Conservation (phyloP, 2,329 filamentous ascomycete genomes). For the Ceratocystis alfenasii region DNA sequence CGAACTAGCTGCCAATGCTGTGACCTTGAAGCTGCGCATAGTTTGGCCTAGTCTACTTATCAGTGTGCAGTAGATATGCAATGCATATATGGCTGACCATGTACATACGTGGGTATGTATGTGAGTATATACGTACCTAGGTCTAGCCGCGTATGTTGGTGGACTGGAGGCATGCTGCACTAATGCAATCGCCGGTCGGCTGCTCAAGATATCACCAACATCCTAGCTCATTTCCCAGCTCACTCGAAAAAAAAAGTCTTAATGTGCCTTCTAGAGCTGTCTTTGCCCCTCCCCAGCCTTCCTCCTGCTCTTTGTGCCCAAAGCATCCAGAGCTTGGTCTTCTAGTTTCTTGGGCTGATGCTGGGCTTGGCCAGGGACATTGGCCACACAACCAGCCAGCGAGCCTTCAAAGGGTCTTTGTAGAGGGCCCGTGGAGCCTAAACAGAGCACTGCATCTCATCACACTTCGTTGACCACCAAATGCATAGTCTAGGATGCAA, state of each 20-base stretch:
- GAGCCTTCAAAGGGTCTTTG: not conserved
- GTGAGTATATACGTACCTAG: not conserved
- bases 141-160: not conserved
- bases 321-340: not conserved
- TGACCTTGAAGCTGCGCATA: too few species aligned
- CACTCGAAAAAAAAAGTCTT: not conserved
- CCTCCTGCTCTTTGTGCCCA: conserved; percentile 1
- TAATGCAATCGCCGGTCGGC: not conserved
- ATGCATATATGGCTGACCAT: not conserved
- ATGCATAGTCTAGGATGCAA: not conserved
- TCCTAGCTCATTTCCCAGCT: not conserved
- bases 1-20: too few species aligned
- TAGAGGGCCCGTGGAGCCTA: not conserved
- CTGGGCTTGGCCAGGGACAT: not conserved
- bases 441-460: not conserved
- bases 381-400: not conserved
- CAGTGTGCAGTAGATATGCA: not conserved
- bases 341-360: not conserved
- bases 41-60: too few species aligned
- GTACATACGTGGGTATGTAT: not conserved
- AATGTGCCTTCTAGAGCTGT: too few species aligned
- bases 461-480: not conserved
- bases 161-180: not conserved
- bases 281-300: not conserved
- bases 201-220: not conserved